Percentiles rank a stretch among this genome's conserved stretches.
These are phyloP conservation scores for Chara braunii DNA, from an alignment of 139 green algal genomes.

Conservation along the genomic window DNA sequence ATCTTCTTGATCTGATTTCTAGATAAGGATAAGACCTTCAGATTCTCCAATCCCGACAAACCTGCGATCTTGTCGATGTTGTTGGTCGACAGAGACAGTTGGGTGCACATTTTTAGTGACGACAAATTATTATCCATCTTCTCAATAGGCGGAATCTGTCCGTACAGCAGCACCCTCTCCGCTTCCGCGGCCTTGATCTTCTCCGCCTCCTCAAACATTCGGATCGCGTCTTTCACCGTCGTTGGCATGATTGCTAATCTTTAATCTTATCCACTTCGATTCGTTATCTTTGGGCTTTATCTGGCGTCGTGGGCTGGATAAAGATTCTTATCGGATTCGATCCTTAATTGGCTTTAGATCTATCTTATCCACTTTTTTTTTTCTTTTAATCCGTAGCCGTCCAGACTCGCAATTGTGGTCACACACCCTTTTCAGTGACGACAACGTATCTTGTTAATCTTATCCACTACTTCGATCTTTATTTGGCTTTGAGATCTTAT, in stretches of 20 bases:
- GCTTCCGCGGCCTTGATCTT: neutral
- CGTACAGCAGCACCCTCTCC: neutral
- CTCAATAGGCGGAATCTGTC: neutral
- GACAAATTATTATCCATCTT: constrained; percentile 74
- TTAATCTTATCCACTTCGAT: too few relatives aligned
- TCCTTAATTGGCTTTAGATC: too few relatives aligned
- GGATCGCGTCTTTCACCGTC: neutral
- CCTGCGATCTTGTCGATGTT: constrained; percentile 83
- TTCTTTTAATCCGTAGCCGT: too few relatives aligned
- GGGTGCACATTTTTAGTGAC: constrained; percentile 73
- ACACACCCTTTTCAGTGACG: too few relatives aligned
- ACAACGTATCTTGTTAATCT: too few relatives aligned
- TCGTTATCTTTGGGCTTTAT: too few relatives aligned
- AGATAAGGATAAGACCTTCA: constrained; percentile 75
- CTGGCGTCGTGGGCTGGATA: too few relatives aligned
- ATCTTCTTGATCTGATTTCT: constrained; percentile 91
- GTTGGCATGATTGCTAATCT: neutral
- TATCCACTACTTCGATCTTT: too few relatives aligned
- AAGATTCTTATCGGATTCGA: too few relatives aligned
- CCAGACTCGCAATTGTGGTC: too few relatives aligned
- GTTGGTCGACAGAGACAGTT: constrained; percentile 84
- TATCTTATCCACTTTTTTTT: too few relatives aligned
- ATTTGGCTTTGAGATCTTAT: too few relatives aligned
- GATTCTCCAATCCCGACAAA: neutral
- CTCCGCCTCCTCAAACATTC: neutral